Evolutionary conservation across 768 basidiomycete species (phyloP), one percentile per base, ranked within the genome.

Genomic region (Piloderma croceum): DNA sequence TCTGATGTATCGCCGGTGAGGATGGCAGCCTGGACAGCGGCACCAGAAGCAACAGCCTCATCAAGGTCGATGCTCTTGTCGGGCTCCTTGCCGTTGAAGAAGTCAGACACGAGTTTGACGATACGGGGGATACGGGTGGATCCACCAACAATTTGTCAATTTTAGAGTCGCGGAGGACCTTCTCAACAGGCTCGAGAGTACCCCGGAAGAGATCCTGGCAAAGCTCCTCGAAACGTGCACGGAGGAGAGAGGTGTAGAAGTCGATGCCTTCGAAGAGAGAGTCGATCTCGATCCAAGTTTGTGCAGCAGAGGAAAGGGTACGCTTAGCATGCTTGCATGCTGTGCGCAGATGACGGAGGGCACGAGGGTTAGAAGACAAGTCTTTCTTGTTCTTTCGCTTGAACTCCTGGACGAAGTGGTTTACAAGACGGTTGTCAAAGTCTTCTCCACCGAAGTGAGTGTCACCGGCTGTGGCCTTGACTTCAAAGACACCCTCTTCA

Each of bases 71-170:
- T 78, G 36, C 71, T 68, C 59, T 74, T 76, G 52, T 73, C 77
- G 39, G 76, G 80, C 58, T 80, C 77, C 63, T 81, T 78, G 42
- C 74, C 72, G 56, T 67, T 70, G 62, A 83, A 83, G 67, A 72
- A 82, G 42, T 83, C 79, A 45, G 69, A 74, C 45, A 82, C 69
- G 54, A 81, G 71, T 58, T 81, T 69, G 56, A 77, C 76, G 40
- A 83, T 68, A 51, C 74, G 80, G 48, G 82, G 83, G 55, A 86
- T 86, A 61, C 79, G 74, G 43, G 80, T 81, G 21, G 81, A 83
- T 37, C 81, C 81, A 55, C 81, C 81, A n/a, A n/a, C n/a, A n/a
- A 40, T 43, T 57, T 59, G 55, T 61, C 64, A 45, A 76, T 71
- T 63, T 73, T 71, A 50, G 71, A 68, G 58, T 73, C 71, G 36